These are phyloP conservation scores for Orbilia blumenaviensis DNA, from an alignment of 2,329 filamentous ascomycete genomes.

Conservation along the genomic window DNA sequence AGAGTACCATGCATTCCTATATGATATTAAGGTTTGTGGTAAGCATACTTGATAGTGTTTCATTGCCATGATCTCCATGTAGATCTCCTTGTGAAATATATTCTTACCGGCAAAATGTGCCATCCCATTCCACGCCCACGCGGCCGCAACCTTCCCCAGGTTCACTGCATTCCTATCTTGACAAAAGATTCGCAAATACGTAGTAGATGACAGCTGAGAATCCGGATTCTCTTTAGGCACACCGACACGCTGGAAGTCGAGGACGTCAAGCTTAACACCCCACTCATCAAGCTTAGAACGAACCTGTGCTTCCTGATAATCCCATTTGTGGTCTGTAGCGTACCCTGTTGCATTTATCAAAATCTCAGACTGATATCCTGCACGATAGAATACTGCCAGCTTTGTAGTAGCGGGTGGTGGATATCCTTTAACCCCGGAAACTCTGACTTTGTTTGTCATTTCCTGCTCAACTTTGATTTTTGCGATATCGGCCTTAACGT, in stretches of 20 bases:
- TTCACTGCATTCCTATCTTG: not conserved
- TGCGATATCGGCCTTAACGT: constrained; percentile 63
- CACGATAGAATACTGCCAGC: constrained; percentile 65
- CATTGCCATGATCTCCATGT: constrained; percentile 60
- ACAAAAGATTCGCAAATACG: constrained; percentile 63
- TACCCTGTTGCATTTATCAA: constrained; percentile 65
- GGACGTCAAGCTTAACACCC: constrained; percentile 63
- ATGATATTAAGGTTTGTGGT: constrained; percentile 58
- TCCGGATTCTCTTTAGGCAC: constrained; percentile 61
- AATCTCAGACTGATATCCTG: constrained; percentile 64
- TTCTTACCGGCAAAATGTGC: constrained; percentile 58
- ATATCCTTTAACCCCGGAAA: constrained; percentile 62
- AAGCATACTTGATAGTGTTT: not conserved
- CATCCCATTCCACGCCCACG: constrained; percentile 60
- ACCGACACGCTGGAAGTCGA: constrained; percentile 67
- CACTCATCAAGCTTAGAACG: constrained; percentile 62
- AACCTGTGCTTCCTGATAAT: constrained; percentile 65
- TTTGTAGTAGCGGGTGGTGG: constrained; percentile 67
- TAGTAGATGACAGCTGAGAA: constrained; percentile 63
- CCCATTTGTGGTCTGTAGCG: constrained; percentile 65
- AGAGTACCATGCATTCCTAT: constrained; percentile 63
- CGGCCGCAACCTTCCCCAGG: not conserved
- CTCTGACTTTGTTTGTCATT: constrained; percentile 60
- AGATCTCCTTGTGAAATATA: constrained; percentile 60
- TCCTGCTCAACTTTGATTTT: constrained; percentile 59